Evolutionary conservation across 106 monocot species (phyloP).

Genomic region (Xerophyta viscosa): DNA sequence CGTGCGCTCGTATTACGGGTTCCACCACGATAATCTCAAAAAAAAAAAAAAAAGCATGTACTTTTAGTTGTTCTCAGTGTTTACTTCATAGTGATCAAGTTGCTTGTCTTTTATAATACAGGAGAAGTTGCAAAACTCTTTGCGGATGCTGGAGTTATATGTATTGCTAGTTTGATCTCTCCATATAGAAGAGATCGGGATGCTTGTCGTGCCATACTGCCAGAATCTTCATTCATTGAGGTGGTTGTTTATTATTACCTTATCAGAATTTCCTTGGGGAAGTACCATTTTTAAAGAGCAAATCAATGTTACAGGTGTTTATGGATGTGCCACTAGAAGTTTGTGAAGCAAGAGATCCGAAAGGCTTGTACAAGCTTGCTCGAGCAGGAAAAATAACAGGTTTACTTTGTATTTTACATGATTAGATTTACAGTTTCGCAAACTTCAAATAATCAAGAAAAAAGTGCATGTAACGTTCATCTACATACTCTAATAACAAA

Average conservation of each 20-base stretch:
- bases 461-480: no score
- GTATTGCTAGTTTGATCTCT: slow-evolving; percentile 92
- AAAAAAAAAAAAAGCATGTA: no score
- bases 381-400: slow-evolving; percentile 89
- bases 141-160: slow-evolving; percentile 93
- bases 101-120: slow-evolving; percentile 1
- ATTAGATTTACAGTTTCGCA: no score
- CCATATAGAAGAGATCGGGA: slow-evolving; percentile 85
- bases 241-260: slow-evolving; percentile 20
- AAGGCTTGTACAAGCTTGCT: slow-evolving; percentile 86
- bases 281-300: not conserved
- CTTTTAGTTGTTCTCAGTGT: no score
- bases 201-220: slow-evolving; percentile 70
- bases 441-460: no score
- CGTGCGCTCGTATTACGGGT: no score
- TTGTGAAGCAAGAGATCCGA: slow-evolving; percentile 85
- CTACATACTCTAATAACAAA: no score
- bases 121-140: slow-evolving; percentile 96
- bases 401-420: no score
- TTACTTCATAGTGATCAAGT: no score
- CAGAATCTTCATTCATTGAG: slow-evolving; percentile 69
- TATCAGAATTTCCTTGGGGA: not conserved
- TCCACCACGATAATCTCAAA: no score
- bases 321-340: slow-evolving; percentile 72
- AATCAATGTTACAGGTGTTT: slow-evolving; percentile 43